Evolutionary conservation across 768 basidiomycete species (phyloP).

Genomic region (Boletus barrowsii): DNA sequence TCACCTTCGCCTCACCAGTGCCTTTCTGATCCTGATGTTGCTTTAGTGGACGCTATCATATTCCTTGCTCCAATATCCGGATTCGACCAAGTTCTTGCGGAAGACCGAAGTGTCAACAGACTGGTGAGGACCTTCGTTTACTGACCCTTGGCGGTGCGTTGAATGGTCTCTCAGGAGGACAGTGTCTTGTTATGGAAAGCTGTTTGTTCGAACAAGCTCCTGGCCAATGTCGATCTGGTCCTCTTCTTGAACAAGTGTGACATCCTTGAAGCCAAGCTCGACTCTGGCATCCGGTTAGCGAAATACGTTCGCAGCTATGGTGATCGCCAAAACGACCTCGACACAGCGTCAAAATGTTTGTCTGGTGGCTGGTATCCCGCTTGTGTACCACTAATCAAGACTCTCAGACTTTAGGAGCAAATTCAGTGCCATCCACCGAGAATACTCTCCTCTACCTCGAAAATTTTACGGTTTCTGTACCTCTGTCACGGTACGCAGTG

Average conservation of each 20-base stretch:
- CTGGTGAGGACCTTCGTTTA: slow-evolving; percentile 32
- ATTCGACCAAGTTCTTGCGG: slow-evolving; percentile 52
- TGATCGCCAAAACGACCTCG: slow-evolving; percentile 65
- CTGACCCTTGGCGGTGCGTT: neutral
- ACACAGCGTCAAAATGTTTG: slow-evolving; percentile 66
- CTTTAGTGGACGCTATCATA: slow-evolving; percentile 45
- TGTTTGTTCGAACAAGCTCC: slow-evolving; percentile 67
- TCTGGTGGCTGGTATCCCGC: neutral
- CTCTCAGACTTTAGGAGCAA: slow-evolving; percentile 63
- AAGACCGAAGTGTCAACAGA: slow-evolving; percentile 52
- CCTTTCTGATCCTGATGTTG: neutral
- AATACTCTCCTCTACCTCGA: slow-evolving; percentile 68
- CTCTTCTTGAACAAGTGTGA: slow-evolving; percentile 84
- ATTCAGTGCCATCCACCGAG: slow-evolving; percentile 73
- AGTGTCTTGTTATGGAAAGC: slow-evolving; percentile 73
- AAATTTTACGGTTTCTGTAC: slow-evolving; percentile 80
- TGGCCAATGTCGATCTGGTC: slow-evolving; percentile 69
- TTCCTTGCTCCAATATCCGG: slow-evolving; percentile 59
- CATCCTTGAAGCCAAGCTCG: slow-evolving; percentile 64
- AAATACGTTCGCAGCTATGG: slow-evolving; percentile 74
- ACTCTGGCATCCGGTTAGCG: slow-evolving; percentile 57
- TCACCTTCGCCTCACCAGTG: neutral
- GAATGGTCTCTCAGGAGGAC: slow-evolving; percentile 52
- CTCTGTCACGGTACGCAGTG: slow-evolving; percentile 57
- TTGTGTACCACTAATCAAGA: neutral